Percentiles rank a stretch among this genome's conserved stretches.
These are phyloP conservation scores for Calonectria pseudoturangicola DNA, from an alignment of 2,329 filamentous ascomycete species.

Conservation along the genomic window DNA sequence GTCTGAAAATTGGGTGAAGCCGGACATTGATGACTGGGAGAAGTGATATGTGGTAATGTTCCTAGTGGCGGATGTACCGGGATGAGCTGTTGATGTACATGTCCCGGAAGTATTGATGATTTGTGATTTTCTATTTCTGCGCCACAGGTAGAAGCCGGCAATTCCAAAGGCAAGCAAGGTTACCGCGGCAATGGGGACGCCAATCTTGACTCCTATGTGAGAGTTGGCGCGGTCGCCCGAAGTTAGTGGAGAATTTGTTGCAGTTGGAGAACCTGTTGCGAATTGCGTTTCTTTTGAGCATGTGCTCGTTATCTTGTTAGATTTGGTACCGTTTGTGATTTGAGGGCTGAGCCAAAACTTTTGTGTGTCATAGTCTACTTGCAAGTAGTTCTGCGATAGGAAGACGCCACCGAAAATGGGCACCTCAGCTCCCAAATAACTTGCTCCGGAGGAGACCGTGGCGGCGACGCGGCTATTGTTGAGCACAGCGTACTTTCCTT, in stretches of 20 bases:
- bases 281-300: constrained; percentile 3
- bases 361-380: constrained; percentile 20
- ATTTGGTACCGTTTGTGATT: constrained; percentile 20
- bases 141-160: constrained; percentile 10
- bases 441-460: constrained; percentile 12
- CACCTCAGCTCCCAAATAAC: constrained; percentile 28
- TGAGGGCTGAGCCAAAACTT: constrained; percentile 38
- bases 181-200: constrained; percentile 1
- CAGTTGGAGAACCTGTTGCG: no score
- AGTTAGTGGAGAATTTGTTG: no score
- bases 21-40: neutral
- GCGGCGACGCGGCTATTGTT: constrained; percentile 35
- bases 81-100: neutral
- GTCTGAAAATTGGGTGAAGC: neutral
- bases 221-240: neutral
- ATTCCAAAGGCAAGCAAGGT: neutral
- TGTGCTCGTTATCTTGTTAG: constrained; percentile 21
- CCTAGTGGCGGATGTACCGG: neutral
- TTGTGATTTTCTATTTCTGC: neutral
- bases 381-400: constrained; percentile 37
- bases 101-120: neutral
- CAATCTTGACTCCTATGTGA: constrained; percentile 20
- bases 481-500: constrained; percentile 32
- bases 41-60: neutral
- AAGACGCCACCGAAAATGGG: constrained; percentile 37